These are phyloP conservation scores for Astrephomene gubernaculifera DNA, from an alignment of 139 green algal species.

Conservation along the genomic window DNA sequence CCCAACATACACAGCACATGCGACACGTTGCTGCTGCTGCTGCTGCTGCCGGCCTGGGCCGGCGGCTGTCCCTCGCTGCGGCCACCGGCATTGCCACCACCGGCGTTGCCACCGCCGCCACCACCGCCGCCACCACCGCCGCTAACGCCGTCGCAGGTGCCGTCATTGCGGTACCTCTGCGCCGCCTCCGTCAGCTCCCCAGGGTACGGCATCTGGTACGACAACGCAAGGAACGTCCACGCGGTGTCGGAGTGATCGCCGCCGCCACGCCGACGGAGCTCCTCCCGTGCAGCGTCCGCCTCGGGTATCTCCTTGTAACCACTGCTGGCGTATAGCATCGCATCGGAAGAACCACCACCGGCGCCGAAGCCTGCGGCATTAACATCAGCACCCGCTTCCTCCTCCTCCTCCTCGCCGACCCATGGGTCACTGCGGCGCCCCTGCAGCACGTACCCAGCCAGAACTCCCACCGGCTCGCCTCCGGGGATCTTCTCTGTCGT, in stretches of 20 bases:
- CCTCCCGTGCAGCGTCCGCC: neutral
- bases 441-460: neutral
- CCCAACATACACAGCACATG: conserved; percentile 34
- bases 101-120: neutral
- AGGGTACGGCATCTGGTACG: conserved; percentile 21
- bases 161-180: neutral
- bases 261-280: conserved; percentile 17
- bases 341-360: neutral
- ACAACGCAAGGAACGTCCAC: neutral
- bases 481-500: neutral
- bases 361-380: too few species aligned
- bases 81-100: neutral
- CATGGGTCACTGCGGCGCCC: neutral
- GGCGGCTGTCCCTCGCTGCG: neutral
- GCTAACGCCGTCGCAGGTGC: neutral
- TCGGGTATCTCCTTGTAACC: neutral
- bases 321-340: neutral
- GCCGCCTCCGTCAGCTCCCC: conserved; percentile 14
- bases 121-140: neutral
- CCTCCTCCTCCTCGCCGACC: neutral
- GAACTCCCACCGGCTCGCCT: neutral
- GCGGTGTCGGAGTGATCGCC: too few species aligned
- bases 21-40: neutral
- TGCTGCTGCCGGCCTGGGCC: neutral
- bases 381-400: too few species aligned